These are phyloP conservation scores for Hirschioporus abietinus DNA, from an alignment of 768 basidiomycete genomes.

Conservation along the genomic window DNA sequence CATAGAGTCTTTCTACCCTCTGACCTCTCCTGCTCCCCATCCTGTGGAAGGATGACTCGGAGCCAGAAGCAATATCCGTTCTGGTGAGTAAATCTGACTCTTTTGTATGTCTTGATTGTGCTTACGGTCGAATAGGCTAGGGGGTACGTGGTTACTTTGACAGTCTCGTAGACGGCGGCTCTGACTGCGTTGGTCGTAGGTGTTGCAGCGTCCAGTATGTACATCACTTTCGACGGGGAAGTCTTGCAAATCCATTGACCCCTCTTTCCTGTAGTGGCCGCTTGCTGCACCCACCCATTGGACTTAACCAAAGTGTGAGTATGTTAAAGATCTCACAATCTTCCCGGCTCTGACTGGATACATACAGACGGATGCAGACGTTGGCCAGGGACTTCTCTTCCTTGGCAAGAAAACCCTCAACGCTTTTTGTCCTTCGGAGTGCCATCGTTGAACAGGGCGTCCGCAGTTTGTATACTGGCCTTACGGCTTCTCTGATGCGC, in stretches of 20 bases:
- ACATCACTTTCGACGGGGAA: constrained; percentile 5
- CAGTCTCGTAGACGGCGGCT: not conserved
- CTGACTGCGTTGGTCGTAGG: constrained; percentile 28
- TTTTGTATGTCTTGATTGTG: not conserved
- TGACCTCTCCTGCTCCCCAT: not conserved
- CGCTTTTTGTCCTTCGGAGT: constrained; percentile 53
- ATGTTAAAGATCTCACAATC: not conserved
- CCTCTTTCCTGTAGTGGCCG: constrained; percentile 52
- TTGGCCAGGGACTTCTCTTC: constrained; percentile 29
- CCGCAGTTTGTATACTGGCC: constrained; percentile 72
- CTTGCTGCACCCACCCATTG: constrained; percentile 75
- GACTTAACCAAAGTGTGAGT: constrained; percentile 83
- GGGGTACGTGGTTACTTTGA: not conserved
- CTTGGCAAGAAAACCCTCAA: constrained; percentile 55
- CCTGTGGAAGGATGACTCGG: not conserved
- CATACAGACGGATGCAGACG: constrained; percentile 75
- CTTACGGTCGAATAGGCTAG: not conserved
- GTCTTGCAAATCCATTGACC: constrained; percentile 10
- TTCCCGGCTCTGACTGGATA: constrained; percentile 5
- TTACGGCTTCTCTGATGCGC: constrained; percentile 76
- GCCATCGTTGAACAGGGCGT: constrained; percentile 67
- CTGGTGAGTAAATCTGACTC: not conserved
- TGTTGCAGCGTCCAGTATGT: constrained; percentile 57
- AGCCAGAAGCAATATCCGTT: not conserved
- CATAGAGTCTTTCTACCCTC: not conserved